Base-by-base conservation (phyloP, 2,329 filamentous ascomycete species). In the Fusarium dlaminii region DNA sequence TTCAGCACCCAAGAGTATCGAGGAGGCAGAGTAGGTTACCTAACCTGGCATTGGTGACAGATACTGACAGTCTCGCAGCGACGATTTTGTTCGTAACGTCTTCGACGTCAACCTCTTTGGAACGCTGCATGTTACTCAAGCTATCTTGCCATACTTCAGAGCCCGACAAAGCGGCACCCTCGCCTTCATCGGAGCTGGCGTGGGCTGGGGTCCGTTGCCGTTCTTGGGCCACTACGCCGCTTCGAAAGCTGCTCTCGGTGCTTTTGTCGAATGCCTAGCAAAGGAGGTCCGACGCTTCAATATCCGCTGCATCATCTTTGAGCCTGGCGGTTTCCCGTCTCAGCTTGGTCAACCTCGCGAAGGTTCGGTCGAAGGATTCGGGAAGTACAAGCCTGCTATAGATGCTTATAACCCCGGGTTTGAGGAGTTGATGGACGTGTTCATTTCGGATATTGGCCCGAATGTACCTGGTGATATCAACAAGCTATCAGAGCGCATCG, bases 41-140 rank as follows among this genome's bases (percentile, higher is more conserved):
- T 2, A n/a, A 13, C 29, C 4, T 34, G 8, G 17, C 18, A 10
- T 13, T 12, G 15, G 27, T 5, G 8, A 10, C 1, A 17, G 15
- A 22, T 9, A 14, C 30, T 65, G 22, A 65, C 46, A 5, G 4
- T 14, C 8, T 27, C 12, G 4, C 13, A 66, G 63, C 4, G 59
- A 66, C 7, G 48, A 48, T 6, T 66, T 64, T 30, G 59, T 66
- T 3, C 46, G 34, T 2, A 64, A 66, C 14, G 22, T 66, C 9
- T 66, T 66, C 8, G 40, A 66, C 8, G 63, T 66, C 6, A 66
- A 66, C 22, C n/a, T 66, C 3, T 66, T 66, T 56, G 63, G 59
- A 6, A 46, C 48, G 17, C 4, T 66, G 0, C 46, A 66, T 20
- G 59, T 66, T 3, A 64, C 63, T 12, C 63, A 64, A n/a, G 37